A percentile compares a stretch with the other conserved stretches of the same genome.
phyloP scores from a whole-genome alignment of 176 grass and related monocot genomes.

The Oryza australiensis region DNA sequence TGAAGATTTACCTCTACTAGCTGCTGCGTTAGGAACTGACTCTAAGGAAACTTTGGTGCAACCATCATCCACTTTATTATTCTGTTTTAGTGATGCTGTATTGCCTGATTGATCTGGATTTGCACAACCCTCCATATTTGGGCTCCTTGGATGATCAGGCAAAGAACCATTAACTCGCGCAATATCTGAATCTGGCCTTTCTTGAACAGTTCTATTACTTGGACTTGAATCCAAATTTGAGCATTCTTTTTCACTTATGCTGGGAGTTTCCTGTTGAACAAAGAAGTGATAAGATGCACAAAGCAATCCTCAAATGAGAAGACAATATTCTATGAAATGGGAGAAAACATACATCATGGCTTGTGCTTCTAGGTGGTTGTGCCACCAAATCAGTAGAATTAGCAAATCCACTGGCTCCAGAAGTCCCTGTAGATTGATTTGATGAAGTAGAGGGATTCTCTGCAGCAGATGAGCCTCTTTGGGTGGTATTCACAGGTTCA shows the following conservation, averaged over 20 bases:
- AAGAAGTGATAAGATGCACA: constrained; percentile 9
- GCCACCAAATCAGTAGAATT: constrained; percentile 40
- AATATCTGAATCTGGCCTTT: constrained; percentile 36
- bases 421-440: constrained; percentile 35
- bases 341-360: constrained; percentile 42
- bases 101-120: constrained; percentile 22
- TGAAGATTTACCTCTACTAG: constrained; percentile 35
- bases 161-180: constrained; percentile 22
- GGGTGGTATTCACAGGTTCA: constrained; percentile 31
- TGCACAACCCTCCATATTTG: constrained; percentile 30
- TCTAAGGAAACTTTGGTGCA: constrained; percentile 6
- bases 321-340: constrained; percentile 17
- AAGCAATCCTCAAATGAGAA: neutral
- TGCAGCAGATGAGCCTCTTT: constrained; percentile 40
- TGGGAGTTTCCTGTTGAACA: constrained; percentile 49
- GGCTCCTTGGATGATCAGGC: constrained; percentile 17
- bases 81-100: constrained; percentile 13
- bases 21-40: constrained; percentile 17
- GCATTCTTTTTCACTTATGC: constrained; percentile 32
- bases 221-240: constrained; percentile 39
- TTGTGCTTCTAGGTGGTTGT: constrained; percentile 32
- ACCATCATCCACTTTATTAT: constrained; percentile 17
- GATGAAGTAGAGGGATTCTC: constrained; percentile 57
- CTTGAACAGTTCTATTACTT: constrained; percentile 38
- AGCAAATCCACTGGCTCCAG: constrained; percentile 34